Evolutionary conservation across 257 asterid genomes (phyloP), one percentile per base, ranked within the genome.

Genomic region (Anisodus acutangulus): DNA sequence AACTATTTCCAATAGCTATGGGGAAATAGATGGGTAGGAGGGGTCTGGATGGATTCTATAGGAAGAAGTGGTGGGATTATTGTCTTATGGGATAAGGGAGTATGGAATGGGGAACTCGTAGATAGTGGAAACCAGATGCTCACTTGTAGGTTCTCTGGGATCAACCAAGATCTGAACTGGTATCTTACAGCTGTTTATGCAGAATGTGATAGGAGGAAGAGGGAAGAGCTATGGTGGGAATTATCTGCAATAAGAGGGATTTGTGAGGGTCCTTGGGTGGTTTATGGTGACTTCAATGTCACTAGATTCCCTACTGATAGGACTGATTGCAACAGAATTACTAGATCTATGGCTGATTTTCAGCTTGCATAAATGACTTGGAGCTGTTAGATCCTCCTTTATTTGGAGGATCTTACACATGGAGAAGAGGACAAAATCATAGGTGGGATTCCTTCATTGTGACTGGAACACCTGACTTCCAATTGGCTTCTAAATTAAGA

Each of bases 11-110:
- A 59, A 0, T 15, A 62, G 22, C 69, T 62, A 1, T 9, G 37
- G 69, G 69, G 39, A 19, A 59, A 62, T 7, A 62, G 69, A 62
- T 62, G 69, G 69, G 69, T 62, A 19, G 69, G 69, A 62, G 39
- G 37, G 69, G 15, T 62, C 8, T 62, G 69, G 69, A 4, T 62
- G 69, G 37, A 62, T 0, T 22, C 37, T 15, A 62, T 62, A 8
- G 15, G 69, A n/a, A 62, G 69, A 19, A 62, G 39, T 22, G 16
- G 39, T 62, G 69, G 39, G 19, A 62, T 62, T 12, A 22, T 22
- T 22, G 15, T 62, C 19, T 4, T 22, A 22, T 22, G 26, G 26
- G 26, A 22, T 22, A 22, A 22, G 26, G 26, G 26, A 22, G 26
- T 22, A 22, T 22, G 26, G 26, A 22, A 22, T 22, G 26, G 26